phyloP scores from a whole-genome alignment of 1,284 basidiomycete genomes.

The Mycosarcoma maydis region DNA sequence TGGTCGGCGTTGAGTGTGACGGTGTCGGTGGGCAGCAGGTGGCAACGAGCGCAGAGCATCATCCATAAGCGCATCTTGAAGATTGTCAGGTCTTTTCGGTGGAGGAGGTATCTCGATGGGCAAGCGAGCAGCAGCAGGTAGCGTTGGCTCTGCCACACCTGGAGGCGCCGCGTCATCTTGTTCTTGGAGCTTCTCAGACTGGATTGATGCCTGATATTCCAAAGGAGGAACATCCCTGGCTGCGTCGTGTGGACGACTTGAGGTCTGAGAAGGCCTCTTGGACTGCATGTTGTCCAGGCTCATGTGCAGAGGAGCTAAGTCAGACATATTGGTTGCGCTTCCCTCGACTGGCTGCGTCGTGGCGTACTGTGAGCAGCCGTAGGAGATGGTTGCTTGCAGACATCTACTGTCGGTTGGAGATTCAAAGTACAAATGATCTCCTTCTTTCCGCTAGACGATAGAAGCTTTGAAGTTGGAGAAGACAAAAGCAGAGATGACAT shows the following conservation, averaged over 20 bases:
- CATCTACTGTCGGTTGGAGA: neutral
- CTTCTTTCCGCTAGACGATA: neutral
- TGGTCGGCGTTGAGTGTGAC: constrained; percentile 17
- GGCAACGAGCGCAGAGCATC: constrained; percentile 48
- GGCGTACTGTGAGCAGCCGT: neutral
- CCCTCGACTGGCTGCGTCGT: neutral
- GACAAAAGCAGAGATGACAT: neutral
- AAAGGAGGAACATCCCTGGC: neutral
- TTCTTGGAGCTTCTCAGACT: too few relatives aligned
- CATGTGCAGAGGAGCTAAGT: constrained; percentile 8
- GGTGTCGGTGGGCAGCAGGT: constrained; percentile 29
- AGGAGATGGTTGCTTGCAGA: neutral
- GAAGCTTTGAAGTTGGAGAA: neutral
- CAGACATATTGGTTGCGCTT: constrained; percentile 8
- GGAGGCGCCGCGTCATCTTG: neutral
- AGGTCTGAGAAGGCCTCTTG: neutral
- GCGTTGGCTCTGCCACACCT: constrained; percentile 1
- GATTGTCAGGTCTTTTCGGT: constrained; percentile 28
- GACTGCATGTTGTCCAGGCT: constrained; percentile 2
- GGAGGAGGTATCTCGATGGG: constrained; percentile 30
- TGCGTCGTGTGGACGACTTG: too few relatives aligned
- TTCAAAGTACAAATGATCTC: neutral
- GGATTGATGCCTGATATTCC: neutral
- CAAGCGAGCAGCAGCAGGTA: constrained; percentile 23
- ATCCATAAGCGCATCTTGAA: constrained; percentile 36